Conservation (phyloP, 2,329 filamentous ascomycete species). For the Fusarium cyanostomum region DNA sequence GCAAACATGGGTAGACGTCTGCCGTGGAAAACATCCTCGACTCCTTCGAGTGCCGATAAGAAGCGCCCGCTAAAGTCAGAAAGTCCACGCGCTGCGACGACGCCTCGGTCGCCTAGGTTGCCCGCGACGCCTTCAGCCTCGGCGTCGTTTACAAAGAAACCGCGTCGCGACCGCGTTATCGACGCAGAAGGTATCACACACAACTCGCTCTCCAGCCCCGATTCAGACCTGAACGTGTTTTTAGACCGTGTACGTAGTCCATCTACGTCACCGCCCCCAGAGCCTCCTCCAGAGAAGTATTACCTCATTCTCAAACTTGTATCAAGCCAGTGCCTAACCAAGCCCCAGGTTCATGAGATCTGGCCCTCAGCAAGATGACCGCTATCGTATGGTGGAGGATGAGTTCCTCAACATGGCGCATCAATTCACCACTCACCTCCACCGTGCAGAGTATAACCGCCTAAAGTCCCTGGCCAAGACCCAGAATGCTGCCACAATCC, state of each 20-base stretch:
- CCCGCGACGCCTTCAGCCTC: conserved; percentile 10
- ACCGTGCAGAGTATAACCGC: conserved; percentile 79
- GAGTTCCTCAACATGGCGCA: conserved; percentile 75
- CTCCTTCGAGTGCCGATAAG: conserved; percentile 11
- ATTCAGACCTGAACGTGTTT: neutral
- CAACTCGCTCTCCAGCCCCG: neutral
- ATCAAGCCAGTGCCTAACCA: neutral
- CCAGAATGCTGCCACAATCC: conserved; percentile 63
- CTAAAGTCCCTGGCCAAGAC: conserved; percentile 66
- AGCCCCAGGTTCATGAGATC: conserved; percentile 68
- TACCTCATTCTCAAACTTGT: neutral
- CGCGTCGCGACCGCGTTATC: conserved; percentile 34
- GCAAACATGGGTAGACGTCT: conserved; percentile 60
- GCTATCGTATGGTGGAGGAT: conserved; percentile 85
- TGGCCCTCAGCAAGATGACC: conserved; percentile 73
- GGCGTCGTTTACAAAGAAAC: conserved; percentile 19
- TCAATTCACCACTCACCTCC: conserved; percentile 77
- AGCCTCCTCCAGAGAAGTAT: conserved; percentile 59
- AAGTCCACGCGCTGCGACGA: conserved; percentile 4
- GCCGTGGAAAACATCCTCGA: conserved; percentile 57
- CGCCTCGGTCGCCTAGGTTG: conserved; percentile 8
- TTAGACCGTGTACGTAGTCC: conserved; percentile 48
- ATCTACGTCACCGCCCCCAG: conserved; percentile 63
- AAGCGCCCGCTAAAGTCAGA: conserved; percentile 14
- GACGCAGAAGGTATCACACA: conserved; percentile 38